A percentile compares a stretch with the other conserved stretches of the same genome.
phyloP scores from a whole-genome alignment of 768 basidiomycete species.

The Panaeolus papilionaceus region DNA sequence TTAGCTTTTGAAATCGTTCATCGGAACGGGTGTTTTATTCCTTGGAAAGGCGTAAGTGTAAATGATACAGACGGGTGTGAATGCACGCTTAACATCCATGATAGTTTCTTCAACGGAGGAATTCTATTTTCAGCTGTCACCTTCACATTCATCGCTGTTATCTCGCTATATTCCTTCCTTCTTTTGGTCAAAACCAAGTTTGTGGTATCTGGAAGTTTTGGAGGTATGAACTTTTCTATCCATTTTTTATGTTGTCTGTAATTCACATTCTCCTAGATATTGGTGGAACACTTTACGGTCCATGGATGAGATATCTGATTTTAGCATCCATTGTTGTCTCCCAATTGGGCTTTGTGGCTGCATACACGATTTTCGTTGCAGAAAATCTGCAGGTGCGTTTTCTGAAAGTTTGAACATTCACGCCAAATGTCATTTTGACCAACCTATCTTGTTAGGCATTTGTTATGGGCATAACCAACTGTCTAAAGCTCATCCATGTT shows the following conservation, averaged over 20 bases:
- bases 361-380: slow-evolving; percentile 96
- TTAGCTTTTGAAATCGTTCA: slow-evolving; percentile 90
- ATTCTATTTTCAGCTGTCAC: slow-evolving; percentile 85
- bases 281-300: slow-evolving; percentile 90
- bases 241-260: slow-evolving; percentile 10
- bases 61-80: not conserved
- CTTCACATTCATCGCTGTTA: slow-evolving; percentile 79
- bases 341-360: slow-evolving; percentile 87
- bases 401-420: slow-evolving; percentile 10
- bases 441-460: slow-evolving; percentile 66
- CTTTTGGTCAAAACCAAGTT: slow-evolving; percentile 88
- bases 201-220: slow-evolving; percentile 90
- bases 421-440: slow-evolving; percentile 3
- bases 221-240: slow-evolving; percentile 56
- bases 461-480: slow-evolving; percentile 80
- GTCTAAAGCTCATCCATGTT: slow-evolving; percentile 68
- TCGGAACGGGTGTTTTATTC: slow-evolving; percentile 96
- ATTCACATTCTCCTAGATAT: slow-evolving; percentile 63
- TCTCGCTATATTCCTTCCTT: slow-evolving; percentile 94
- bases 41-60: slow-evolving; percentile 86
- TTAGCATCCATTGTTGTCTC: slow-evolving; percentile 88
- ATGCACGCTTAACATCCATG: slow-evolving; percentile 5
- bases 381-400: slow-evolving; percentile 72
- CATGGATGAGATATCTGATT: slow-evolving; percentile 92
- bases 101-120: slow-evolving; percentile 94